These are phyloP conservation scores for Alternaria infectoria DNA, from an alignment of 2,329 filamentous ascomycete genomes.

Conservation along the genomic window DNA sequence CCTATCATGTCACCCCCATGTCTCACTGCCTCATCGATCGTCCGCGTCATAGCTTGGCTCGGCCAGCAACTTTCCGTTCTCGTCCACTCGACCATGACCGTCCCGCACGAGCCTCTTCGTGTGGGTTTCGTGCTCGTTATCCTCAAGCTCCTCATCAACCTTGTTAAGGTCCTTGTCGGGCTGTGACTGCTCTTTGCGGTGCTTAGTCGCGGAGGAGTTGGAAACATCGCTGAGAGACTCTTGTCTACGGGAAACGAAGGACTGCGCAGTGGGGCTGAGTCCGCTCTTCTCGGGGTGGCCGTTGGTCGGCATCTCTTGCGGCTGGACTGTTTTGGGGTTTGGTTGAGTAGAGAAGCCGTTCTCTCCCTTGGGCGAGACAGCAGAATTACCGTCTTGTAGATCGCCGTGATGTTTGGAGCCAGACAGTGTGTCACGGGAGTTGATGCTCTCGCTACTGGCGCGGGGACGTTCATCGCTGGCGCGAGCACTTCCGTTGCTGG, in stretches of 20 bases:
- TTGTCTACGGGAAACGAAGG: slow-evolving; percentile 7
- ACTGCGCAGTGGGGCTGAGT: slow-evolving; percentile 38
- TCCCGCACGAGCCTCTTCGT: neutral
- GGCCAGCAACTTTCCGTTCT: neutral
- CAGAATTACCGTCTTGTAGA: slow-evolving; percentile 32
- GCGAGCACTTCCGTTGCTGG: neutral
- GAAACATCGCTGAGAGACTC: slow-evolving; percentile 22
- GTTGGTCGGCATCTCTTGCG: slow-evolving; percentile 38
- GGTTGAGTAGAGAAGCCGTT: slow-evolving; percentile 41
- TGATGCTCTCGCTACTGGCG: slow-evolving; percentile 14
- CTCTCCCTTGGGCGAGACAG: slow-evolving; percentile 41
- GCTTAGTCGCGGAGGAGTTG: slow-evolving; percentile 11
- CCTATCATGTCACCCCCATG: neutral
- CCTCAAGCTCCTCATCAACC: neutral
- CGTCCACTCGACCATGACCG: neutral
- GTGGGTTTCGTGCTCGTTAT: neutral
- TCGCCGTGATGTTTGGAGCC: slow-evolving; percentile 39
- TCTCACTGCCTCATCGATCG: too few relatives aligned
- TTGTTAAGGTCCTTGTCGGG: neutral
- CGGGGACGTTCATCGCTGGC: slow-evolving; percentile 5
- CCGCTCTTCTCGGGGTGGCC: slow-evolving; percentile 22
- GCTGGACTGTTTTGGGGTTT: slow-evolving; percentile 39
- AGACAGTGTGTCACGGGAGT: slow-evolving; percentile 34
- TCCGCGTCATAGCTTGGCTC: neutral
- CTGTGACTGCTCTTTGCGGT: slow-evolving; percentile 9